Evolutionary conservation across 345 rosid genomes (phyloP).

Genomic region (Salix dunnii): DNA sequence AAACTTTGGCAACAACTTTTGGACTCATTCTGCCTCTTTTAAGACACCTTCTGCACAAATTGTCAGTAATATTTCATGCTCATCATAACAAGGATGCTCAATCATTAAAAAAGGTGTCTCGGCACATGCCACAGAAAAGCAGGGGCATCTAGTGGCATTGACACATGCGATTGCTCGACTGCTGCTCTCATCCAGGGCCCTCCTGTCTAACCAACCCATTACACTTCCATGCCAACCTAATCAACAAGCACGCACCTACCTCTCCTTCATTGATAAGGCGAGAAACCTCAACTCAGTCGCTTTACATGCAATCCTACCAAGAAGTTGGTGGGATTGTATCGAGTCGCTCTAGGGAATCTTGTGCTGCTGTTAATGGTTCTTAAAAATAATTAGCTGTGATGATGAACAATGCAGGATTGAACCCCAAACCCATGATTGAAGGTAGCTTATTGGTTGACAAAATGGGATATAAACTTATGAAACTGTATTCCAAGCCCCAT

Average conservation of each 20-base stretch:
- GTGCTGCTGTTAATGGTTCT: not conserved
- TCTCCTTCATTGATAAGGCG: not conserved
- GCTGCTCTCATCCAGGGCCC: not conserved
- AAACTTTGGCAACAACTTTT: constrained; percentile 1
- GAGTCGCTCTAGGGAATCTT: not conserved
- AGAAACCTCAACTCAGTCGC: not conserved
- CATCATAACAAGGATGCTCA: constrained; percentile 19
- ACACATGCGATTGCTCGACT: not conserved
- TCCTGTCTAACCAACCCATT: not conserved
- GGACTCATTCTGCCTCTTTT: not conserved
- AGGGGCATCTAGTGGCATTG: not conserved
- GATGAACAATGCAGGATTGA: not conserved
- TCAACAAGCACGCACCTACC: not conserved
- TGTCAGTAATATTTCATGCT: constrained; percentile 11
- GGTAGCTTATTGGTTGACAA: no score
- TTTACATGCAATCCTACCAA: not conserved
- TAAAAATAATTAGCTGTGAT: not conserved
- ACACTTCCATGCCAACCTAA: not conserved
- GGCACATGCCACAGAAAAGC: constrained; percentile 30
- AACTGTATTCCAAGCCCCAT: no score
- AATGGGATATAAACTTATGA: no score
- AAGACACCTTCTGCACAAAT: not conserved
- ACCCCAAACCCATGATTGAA: no score
- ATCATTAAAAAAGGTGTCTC: constrained; percentile 19
- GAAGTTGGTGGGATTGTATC: not conserved